Base-by-base conservation (phyloP, 306 rosid genomes). In the Vicia faba region DNA sequence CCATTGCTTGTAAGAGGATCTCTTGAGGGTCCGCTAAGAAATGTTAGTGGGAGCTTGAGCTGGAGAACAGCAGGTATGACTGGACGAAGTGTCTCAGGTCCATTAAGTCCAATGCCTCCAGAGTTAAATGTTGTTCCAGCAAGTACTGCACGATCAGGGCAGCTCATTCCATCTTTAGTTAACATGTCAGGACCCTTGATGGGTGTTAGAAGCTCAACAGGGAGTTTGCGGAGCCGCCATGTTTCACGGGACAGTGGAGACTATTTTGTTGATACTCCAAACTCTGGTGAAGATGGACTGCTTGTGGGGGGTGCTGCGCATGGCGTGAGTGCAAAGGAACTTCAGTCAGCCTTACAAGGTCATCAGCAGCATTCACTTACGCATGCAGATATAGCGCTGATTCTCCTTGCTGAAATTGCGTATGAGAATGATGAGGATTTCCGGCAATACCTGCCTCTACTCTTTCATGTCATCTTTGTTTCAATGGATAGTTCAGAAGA, bases 401-500 rank as follows among this genome's bases (percentile, higher is more conserved):
- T 95, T 74, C 90, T 95, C 36, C 97, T 95, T 26, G 99, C 99
- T 33, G 97, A 95, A 70, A 95, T 95, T 75, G 99, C 99, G 29
- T 95, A 95, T 61, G 99, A 95, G 84, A 95, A 95, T 77, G 99
- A 95, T 76, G 99, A 95, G 83, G 97, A 95, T 81, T 95, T 95
- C 70, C 97, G 99, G 23, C 97, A 95, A 85, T 96, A 95, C 79
- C 80, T 95, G 83, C 99, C 97, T 56, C 81, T 95, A 26, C 96
- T 95, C 68, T 95, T 95, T 59, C 99, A 95, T 73, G 99, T 95
- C 71, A 90, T 89, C 51, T 95, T 95, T 84, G 99, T 95, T 76
- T 95, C 97, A 6, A 90, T 95, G 99, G 99, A 95, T 73, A 95
- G 99, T 79, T 95, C 99, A 2, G 96, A 95, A 81, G 99, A 95